Base-by-base conservation (phyloP, 352 stramenopile species). In the Phytopythium boreale region DNA sequence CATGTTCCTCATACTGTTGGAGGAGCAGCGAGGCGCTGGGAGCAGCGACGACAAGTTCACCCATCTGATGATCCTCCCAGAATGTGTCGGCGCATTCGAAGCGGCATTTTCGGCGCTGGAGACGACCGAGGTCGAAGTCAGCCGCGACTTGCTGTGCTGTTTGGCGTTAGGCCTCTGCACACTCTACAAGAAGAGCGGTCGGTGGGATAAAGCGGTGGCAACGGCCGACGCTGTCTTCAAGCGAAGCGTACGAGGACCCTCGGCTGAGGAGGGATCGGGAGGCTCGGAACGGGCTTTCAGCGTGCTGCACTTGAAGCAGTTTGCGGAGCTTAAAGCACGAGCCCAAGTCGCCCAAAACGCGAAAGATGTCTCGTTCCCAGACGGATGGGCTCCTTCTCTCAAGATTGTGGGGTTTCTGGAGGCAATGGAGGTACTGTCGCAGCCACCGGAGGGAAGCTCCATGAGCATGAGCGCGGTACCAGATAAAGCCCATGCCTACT, bases 21-120 rank as follows among this genome's bases (percentile, higher is more conserved):
- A 82, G 51, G 53, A 66, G 14, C 34, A 58, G 43, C 26, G 5
- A 0, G 41, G n/a, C 6, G 22, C 59, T 39, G 39, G 39, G n/a
- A n/a, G n/a, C n/a, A n/a, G n/a, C n/a, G n/a, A n/a, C 0, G 31
- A 44, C 20, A 49, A 49, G 34, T 80, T 73, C 58, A 79, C 14
- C 66, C 71, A 4, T 63, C 12, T 88, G 34, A 71, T 65, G 50
- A 76, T 95, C 36, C 56, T 95, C 2, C 69, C 74, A 0, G 86
- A 94, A 17, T 88, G 84, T 34, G 20, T 89, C 15, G 64, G 53
- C n/a, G 79, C 84, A 2, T 83, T 96, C 65, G 77, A 93, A 70
- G 63, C 68, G 2, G 68, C 77, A 8, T 80, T 88, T 26, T 62
- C 72, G 39, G 74, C 75, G 27, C 61, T 96, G 1, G 77, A 89